These are phyloP conservation scores for Sapria himalayana DNA, from an alignment of 345 rosid species.

Conservation along the genomic window DNA sequence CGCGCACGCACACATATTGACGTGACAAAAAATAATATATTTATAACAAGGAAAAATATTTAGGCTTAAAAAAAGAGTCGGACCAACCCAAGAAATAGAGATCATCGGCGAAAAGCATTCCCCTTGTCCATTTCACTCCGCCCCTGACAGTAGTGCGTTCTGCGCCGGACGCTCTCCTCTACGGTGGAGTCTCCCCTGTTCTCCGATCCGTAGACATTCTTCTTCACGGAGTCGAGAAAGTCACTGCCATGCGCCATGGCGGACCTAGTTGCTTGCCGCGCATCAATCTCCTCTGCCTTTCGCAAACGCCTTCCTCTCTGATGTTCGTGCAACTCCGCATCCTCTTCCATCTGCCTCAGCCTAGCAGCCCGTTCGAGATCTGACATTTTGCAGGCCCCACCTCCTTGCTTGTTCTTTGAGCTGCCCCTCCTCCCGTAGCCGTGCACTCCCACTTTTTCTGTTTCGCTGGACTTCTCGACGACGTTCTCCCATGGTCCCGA, in stretches of 20 bases:
- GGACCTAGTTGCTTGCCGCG: slow-evolving; percentile 31
- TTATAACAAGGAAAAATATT: no score
- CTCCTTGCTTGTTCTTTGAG: no score
- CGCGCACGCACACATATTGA: no score
- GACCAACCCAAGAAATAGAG: no score
- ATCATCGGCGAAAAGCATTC: slow-evolving; percentile 66
- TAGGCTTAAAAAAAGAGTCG: no score
- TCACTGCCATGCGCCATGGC: slow-evolving; percentile 27
- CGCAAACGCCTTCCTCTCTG: slow-evolving; percentile 81
- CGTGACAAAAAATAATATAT: no score
- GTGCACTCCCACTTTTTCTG: no score
- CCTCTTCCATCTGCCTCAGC: slow-evolving; percentile 55
- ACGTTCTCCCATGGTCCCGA: no score
- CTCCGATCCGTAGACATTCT: slow-evolving; percentile 73
- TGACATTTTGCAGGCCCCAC: slow-evolving; percentile 36
- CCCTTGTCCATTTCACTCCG: slow-evolving; percentile 42
- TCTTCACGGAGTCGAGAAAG: slow-evolving; percentile 69
- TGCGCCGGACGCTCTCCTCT: slow-evolving; percentile 82
- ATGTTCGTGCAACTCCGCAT: slow-evolving; percentile 83
- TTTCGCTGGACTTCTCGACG: no score
- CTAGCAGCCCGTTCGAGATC: slow-evolving; percentile 78
- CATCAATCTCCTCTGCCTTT: slow-evolving; percentile 68
- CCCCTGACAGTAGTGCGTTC: slow-evolving; percentile 60
- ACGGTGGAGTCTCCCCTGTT: slow-evolving; percentile 78
- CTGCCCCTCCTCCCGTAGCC: no score